Evolutionary conservation across 805 yeast species (phyloP).

Genomic region (Candida montana): DNA sequence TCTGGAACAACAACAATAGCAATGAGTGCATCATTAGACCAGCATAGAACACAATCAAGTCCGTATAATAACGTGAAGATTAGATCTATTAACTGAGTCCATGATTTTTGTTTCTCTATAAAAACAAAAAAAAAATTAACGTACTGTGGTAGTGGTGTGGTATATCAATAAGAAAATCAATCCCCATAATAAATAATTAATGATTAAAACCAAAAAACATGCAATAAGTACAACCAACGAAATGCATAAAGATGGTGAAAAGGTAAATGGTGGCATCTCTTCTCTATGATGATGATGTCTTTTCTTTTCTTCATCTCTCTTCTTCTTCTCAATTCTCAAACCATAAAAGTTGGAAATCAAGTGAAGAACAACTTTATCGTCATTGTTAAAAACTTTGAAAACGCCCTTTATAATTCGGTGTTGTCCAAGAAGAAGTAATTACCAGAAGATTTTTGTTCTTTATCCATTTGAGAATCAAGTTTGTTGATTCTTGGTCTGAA

Average conservation of each 20-base stretch:
- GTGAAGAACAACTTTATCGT: no score
- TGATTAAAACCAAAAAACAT: constrained; percentile 11
- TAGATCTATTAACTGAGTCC: no score
- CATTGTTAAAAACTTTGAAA: neutral
- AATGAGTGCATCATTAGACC: no score
- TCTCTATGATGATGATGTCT: no score
- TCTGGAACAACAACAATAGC: no score
- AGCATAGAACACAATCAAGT: no score
- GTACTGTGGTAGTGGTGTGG: neutral
- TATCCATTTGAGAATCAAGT: constrained; percentile 97
- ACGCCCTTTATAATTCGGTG: constrained; percentile 34
- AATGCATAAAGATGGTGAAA: neutral
- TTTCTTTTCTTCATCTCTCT: no score
- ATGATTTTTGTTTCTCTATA: no score
- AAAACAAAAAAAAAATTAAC: neutral
- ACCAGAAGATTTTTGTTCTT: constrained; percentile 89
- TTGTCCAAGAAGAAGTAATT: constrained; percentile 94
- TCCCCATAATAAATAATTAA: constrained; percentile 18
- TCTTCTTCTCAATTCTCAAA: no score
- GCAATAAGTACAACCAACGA: constrained; percentile 1
- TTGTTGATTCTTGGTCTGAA: constrained; percentile 99
- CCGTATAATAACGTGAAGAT: no score
- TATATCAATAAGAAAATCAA: constrained; percentile 16
- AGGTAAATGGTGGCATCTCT: no score
- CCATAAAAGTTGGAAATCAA: no score